Evolutionary conservation across 805 yeast genomes (phyloP).

Genomic region (Saturnispora gosingensis): DNA sequence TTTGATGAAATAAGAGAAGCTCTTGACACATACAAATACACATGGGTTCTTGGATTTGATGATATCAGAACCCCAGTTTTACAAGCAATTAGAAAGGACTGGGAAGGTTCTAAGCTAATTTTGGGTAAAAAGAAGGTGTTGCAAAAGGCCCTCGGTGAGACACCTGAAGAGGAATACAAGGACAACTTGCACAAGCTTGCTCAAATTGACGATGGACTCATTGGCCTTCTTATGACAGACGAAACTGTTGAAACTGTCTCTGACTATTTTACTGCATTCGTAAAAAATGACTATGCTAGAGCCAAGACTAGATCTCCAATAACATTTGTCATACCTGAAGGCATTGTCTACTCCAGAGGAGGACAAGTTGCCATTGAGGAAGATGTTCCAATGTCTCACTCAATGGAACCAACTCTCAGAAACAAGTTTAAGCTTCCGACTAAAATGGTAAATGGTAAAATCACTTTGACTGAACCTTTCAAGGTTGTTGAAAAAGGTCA

Average conservation of each 20-base stretch:
- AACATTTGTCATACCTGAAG: conserved; percentile 79
- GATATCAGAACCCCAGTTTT: conserved; percentile 94
- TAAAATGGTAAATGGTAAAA: conserved; percentile 80
- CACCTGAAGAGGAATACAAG: conserved; percentile 82
- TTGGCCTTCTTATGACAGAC: conserved; percentile 83
- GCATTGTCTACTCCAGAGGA: conserved; percentile 89
- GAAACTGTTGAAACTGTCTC: conserved; percentile 84
- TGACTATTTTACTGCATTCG: conserved; percentile 74
- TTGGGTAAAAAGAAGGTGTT: conserved; percentile 91
- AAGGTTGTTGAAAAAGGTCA: conserved; percentile 76
- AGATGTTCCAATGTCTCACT: conserved; percentile 94
- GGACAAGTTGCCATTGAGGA: conserved; percentile 86
- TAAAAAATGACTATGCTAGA: conserved; percentile 77
- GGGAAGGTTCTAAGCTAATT: conserved; percentile 83
- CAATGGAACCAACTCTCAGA: conserved; percentile 88
- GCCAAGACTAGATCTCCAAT: conserved; percentile 81
- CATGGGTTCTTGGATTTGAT: conserved; percentile 79
- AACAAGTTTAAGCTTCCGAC: conserved; percentile 87
- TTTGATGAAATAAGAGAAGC: conserved; percentile 84
- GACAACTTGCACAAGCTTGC: conserved; percentile 70
- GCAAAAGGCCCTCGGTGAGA: conserved; percentile 85
- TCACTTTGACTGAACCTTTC: conserved; percentile 65
- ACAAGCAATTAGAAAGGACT: conserved; percentile 85
- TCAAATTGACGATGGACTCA: conserved; percentile 59
- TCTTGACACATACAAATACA: conserved; percentile 66